These are phyloP conservation scores for Angomonas deanei DNA, from an alignment of 208 protist genomes.

Conservation along the genomic window DNA sequence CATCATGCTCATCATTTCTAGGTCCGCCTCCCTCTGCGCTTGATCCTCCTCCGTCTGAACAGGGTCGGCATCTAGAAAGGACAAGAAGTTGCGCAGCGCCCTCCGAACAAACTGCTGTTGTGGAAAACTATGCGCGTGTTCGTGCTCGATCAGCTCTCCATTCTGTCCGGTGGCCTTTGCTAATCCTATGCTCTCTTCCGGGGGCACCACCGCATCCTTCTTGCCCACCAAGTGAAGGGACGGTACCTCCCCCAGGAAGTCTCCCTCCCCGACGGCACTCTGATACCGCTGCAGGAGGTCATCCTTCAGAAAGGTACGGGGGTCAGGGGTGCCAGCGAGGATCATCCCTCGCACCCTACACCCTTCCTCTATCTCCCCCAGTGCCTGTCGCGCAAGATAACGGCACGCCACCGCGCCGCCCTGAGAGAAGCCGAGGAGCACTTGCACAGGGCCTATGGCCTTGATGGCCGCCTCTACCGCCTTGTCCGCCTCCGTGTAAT, in stretches of 20 bases:
- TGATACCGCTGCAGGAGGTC: not conserved
- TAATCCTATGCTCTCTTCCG: conserved; percentile 54
- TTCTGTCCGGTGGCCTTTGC: conserved; percentile 41
- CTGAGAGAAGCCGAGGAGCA: conserved; percentile 85
- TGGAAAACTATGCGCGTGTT: conserved; percentile 82
- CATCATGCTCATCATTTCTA: conserved; percentile 73
- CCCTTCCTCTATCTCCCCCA: not conserved
- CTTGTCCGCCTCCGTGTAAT: conserved; percentile 45
- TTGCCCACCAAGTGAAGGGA: conserved; percentile 78
- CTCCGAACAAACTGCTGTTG: conserved; percentile 35
- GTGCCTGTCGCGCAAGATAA: conserved; percentile 41
- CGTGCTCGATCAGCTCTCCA: conserved; percentile 53
- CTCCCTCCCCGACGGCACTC: not conserved
- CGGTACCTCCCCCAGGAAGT: conserved; percentile 39
- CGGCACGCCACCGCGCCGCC: conserved; percentile 63
- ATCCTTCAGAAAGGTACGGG: conserved; percentile 15
- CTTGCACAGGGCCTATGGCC: conserved; percentile 22
- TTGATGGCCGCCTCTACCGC: conserved; percentile 29
- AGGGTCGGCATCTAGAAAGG: conserved; percentile 2
- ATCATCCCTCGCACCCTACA: conserved; percentile 25
- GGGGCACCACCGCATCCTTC: conserved; percentile 63
- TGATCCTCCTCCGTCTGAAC: conserved; percentile 11
- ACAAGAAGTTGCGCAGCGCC: conserved; percentile 35
- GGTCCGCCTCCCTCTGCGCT: conserved; percentile 43
- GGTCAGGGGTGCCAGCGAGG: conserved; percentile 63